phyloP scores from a whole-genome alignment of 1,284 basidiomycete species.

The Cystobasidiaceae sp. region DNA sequence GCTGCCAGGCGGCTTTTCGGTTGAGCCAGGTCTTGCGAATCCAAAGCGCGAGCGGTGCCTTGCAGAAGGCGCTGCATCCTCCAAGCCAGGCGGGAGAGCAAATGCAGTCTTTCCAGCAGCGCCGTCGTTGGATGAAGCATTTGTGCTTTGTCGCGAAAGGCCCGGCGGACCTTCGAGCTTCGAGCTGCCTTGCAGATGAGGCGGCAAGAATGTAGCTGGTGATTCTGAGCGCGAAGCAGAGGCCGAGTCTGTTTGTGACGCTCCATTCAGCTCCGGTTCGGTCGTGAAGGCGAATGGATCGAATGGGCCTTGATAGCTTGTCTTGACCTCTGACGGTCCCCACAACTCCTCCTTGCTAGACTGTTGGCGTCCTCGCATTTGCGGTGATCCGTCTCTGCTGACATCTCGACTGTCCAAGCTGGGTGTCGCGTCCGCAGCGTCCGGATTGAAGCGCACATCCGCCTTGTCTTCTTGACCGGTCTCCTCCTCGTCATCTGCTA shows the following conservation, averaged over 20 bases:
- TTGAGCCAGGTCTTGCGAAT: slow-evolving; percentile 21
- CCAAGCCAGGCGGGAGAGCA: slow-evolving; percentile 1
- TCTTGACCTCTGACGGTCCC: not conserved
- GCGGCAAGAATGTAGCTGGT: not conserved
- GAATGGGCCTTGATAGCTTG: slow-evolving; percentile 25
- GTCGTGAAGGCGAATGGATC: slow-evolving; percentile 14
- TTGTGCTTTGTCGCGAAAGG: slow-evolving; percentile 1
- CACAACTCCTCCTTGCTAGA: not conserved
- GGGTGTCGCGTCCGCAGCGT: not conserved
- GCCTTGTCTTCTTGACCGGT: not conserved
- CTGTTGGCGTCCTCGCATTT: not conserved
- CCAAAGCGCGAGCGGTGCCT: slow-evolving; percentile 27
- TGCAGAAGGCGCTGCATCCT: slow-evolving; percentile 3
- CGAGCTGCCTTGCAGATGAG: not conserved
- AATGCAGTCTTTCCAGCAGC: not conserved
- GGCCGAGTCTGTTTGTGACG: not conserved
- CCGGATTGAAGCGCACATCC: not conserved
- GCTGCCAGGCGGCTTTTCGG: slow-evolving; percentile 5
- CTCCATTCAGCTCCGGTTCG: not conserved
- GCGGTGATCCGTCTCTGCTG: slow-evolving; percentile 12
- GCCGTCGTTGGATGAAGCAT: not conserved
- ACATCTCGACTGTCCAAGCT: not conserved
- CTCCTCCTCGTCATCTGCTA: not conserved
- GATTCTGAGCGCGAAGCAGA: slow-evolving; percentile 9
- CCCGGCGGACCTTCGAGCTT: slow-evolving; percentile 10